Evolutionary conservation across 441 rosid genomes (phyloP), one percentile per base, ranked within the genome.

Genomic region (Euphorbia schlechtendalii): DNA sequence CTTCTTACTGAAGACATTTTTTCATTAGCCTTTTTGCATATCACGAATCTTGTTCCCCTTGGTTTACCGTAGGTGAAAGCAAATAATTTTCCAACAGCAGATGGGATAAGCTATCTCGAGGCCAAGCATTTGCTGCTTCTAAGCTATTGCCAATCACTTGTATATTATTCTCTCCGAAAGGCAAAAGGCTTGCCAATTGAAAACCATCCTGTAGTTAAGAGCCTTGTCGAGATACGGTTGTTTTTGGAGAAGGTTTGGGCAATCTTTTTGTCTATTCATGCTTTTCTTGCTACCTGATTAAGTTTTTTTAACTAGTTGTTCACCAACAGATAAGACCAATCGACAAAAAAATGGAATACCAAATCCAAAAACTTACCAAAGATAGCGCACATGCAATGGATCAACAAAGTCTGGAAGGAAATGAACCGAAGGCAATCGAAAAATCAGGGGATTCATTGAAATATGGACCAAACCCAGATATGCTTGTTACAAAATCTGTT

Each of bases 291-390:
- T 24, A 17, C 27, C 8, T n/a, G 34, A 25, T 65, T 22, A 14
- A 28, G 46, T 3, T 64, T 20, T 4, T 36, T 18, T 36, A 40
- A 25, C 48, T 56, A 45, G 38, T 45, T 70, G 61, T 28, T 64
- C 28, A 27, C 49, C 28, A 43, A 66, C 84, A 93, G 96, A 85
- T 93, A 63, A 87, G 95, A 51, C 93, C 91, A 15, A 86, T 93
- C 34, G 99, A 90, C 79, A 90, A 88, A 64, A 93, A 86, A 43
- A 86, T 88, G 64, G 93, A 93, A 28, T 88, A 88, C 81, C 95
- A 90, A 78, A 80, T 90, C 59, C 89, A 86, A 79, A 92, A 90
- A 81, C 89, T 92, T 64, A 80, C 84, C 1, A 83, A 76, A 65
- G 80, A 71, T 27, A 56, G 71, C 64, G 82, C 55, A 21, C 75